Evolutionary conservation across 2,329 filamentous ascomycete genomes (phyloP).

Genomic region (Ophiostoma tasmaniense): DNA sequence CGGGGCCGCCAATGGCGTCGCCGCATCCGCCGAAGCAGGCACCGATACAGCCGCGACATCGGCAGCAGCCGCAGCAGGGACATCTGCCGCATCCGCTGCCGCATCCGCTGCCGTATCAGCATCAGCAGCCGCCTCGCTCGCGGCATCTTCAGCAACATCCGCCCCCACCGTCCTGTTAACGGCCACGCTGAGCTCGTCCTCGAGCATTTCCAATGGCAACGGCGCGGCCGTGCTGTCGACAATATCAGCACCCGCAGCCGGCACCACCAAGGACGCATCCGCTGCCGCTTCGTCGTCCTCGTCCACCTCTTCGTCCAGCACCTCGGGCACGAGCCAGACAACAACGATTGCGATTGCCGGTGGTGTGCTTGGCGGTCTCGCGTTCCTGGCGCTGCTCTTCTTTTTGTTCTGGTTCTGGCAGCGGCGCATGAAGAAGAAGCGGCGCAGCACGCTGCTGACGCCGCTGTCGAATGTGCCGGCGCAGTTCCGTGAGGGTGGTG

Average conservation of each 20-base stretch:
- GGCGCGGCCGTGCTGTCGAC: background rate
- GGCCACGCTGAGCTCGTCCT: background rate
- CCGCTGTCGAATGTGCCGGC: conserved; percentile 31
- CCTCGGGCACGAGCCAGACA: conserved; percentile 21
- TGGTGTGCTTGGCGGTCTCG: conserved; percentile 42
- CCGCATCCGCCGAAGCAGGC: background rate
- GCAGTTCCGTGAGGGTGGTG: background rate
- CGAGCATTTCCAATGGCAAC: background rate
- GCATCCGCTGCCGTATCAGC: background rate
- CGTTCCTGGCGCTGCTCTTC: conserved; percentile 37
- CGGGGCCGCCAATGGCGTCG: background rate
- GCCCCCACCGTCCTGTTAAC: background rate
- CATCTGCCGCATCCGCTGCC: conserved; percentile 6
- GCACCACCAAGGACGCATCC: background rate
- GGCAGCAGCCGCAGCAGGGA: conserved; percentile 13
- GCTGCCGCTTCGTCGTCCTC: background rate
- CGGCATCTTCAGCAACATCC: background rate
- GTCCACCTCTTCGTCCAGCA: background rate
- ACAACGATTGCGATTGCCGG: conserved; percentile 39
- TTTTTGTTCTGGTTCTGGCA: conserved; percentile 45
- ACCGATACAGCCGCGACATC: conserved; percentile 9
- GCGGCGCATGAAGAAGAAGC: conserved; percentile 34
- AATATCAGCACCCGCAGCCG: background rate
- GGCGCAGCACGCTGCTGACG: conserved; percentile 42
- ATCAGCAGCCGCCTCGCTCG: background rate